Percentiles rank a stretch among this genome's conserved stretches.
Evolutionary conservation across 345 rosid species (phyloP).

Genomic region (Rhizophora mangle): DNA sequence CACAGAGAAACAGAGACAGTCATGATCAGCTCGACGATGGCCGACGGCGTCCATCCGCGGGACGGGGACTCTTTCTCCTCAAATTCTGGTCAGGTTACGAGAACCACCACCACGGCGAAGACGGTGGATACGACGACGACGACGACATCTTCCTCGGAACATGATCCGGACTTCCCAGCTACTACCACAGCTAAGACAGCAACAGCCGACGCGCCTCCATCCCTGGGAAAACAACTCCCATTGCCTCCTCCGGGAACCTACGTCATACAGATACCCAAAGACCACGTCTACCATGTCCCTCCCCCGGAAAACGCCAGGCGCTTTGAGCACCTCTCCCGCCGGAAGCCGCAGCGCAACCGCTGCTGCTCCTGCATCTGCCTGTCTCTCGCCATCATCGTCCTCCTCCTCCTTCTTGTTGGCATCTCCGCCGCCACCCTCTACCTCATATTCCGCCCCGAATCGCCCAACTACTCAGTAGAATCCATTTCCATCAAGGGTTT

Average conservation of each 20-base stretch:
- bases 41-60: too few relatives aligned
- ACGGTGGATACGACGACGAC: not conserved
- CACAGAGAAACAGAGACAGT: too few relatives aligned
- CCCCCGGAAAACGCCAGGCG: slow-evolving; percentile 79
- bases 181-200: not conserved
- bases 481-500: slow-evolving; percentile 49
- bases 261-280: slow-evolving; percentile 83
- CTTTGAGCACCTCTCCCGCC: slow-evolving; percentile 46
- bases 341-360: slow-evolving; percentile 25
- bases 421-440: slow-evolving; percentile 51
- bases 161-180: not conserved
- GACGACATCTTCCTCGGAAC: not conserved
- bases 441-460: slow-evolving; percentile 62
- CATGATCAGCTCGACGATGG: too few relatives aligned
- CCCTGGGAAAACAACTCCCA: slow-evolving; percentile 35
- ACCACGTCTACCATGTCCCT: slow-evolving; percentile 77
- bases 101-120: too few relatives aligned
- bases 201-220: not conserved
- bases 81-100: too few relatives aligned
- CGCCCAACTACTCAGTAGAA: slow-evolving; percentile 55
- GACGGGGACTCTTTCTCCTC: too few relatives aligned
- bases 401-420: slow-evolving; percentile 42
- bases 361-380: slow-evolving; percentile 51
- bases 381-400: slow-evolving; percentile 26
- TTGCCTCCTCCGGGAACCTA: slow-evolving; percentile 59